These are phyloP conservation scores for Clohesyomyces aquaticus DNA, from an alignment of 495 filamentous ascomycete species.

Conservation along the genomic window DNA sequence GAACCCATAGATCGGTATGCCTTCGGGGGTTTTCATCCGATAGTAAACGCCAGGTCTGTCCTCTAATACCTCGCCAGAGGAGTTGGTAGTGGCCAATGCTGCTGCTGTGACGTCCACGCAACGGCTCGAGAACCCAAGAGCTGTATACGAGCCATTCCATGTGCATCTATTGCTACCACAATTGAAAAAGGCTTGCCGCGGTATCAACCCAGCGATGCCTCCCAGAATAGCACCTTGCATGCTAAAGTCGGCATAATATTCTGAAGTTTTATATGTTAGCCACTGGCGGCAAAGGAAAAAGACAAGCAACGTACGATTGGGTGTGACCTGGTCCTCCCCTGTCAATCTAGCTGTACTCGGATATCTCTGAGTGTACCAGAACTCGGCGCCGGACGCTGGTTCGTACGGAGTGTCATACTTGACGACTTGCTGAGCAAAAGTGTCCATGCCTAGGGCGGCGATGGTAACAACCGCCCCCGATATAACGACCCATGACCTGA, in stretches of 20 bases:
- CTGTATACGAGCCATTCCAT: neutral
- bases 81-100: neutral
- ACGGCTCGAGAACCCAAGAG: neutral
- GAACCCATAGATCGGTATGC: neutral
- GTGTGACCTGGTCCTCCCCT: neutral
- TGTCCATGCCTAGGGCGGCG: neutral
- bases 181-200: neutral
- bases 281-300: neutral
- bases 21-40: neutral
- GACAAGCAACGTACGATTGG: neutral
- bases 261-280: neutral
- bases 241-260: neutral
- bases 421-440: neutral
- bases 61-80: neutral
- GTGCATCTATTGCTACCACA: neutral
- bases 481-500: neutral
- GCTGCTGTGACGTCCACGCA: neutral
- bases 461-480: neutral
- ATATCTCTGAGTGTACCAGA: neutral
- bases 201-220: neutral
- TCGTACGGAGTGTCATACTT: neutral
- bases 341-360: neutral
- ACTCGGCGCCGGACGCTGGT: too few species aligned
- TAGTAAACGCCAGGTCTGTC: neutral
- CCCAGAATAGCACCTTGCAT: neutral